A percentile compares a stretch with the other conserved stretches of the same genome.
phyloP scores from a whole-genome alignment of 2,329 filamentous ascomycete genomes.

The Fusarium chuoi region DNA sequence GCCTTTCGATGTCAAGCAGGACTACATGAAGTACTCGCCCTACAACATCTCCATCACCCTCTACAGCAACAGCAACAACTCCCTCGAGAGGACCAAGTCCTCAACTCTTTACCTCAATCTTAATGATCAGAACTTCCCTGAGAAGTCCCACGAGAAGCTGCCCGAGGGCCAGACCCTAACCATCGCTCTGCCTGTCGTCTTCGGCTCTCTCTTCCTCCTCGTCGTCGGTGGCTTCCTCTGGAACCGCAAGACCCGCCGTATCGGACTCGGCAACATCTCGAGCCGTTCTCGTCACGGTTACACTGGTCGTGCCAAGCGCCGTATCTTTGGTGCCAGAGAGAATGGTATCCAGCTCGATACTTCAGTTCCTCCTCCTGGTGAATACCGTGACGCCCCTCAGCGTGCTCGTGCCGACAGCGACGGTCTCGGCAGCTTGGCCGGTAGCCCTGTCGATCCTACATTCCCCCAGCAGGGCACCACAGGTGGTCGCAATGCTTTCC shows the following conservation, averaged over 20 bases:
- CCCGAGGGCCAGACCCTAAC: conserved; percentile 56
- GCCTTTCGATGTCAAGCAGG: conserved; percentile 54
- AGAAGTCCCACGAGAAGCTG: conserved; percentile 48
- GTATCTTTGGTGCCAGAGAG: conserved; percentile 50
- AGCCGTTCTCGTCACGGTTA: conserved; percentile 58
- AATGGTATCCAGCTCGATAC: conserved; percentile 59
- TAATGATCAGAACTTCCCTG: conserved; percentile 48
- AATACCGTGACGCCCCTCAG: conserved; percentile 52
- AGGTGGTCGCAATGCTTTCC: conserved; percentile 56
- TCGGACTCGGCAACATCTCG: conserved; percentile 64
- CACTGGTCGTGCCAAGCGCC: conserved; percentile 52
- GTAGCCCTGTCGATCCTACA: conserved; percentile 56
- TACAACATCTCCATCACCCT: conserved; percentile 63
- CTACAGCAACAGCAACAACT: conserved; percentile 50
- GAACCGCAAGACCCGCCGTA: conserved; percentile 62
- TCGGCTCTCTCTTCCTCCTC: conserved; percentile 59
- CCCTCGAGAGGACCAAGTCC: conserved; percentile 53
- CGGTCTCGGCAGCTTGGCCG: conserved; percentile 60
- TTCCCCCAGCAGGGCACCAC: conserved; percentile 53
- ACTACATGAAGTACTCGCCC: conserved; percentile 49
- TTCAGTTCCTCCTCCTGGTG: conserved; percentile 42
- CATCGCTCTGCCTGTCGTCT: conserved; percentile 63
- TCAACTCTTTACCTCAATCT: conserved; percentile 54
- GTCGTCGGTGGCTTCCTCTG: conserved; percentile 67
- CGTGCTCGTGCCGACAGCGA: conserved; percentile 55